Base-by-base conservation (phyloP, 768 basidiomycete genomes). In the Lactarius trivialis region DNA sequence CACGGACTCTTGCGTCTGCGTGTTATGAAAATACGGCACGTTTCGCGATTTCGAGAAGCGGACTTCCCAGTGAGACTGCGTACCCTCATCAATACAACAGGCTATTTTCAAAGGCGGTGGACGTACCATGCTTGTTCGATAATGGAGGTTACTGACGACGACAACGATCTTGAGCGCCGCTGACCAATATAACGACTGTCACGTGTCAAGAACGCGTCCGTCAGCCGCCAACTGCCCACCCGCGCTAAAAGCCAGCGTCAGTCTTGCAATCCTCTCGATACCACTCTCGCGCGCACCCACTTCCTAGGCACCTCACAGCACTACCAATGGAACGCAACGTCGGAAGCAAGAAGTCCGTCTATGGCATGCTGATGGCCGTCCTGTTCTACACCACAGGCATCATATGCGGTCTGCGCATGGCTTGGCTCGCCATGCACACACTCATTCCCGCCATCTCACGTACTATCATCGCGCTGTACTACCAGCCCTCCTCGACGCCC, bases 1-100 rank as follows among this genome's bases (percentile, higher is more conserved):
- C 58, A 74, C 78, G 1, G 96, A 98, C 60, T 82, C 70, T 53
- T 81, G 78, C 52, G 88, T 89, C 32, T 79, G 71, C 41, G 75
- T 68, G 74, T 97, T 90, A 85, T 83, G 96, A 77, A 86, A 98
- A 79, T 98, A 98, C 17, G 93, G 89, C 37, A 91, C 72, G 28
- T 80, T 73, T 69, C 85, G 85, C 24, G 91, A 88, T 71, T 74
- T 84, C 49, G 93, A 95, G 78, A 92, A 82, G 63, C 92, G 87
- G 66, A 98, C 78, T 82, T 97, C 91, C 93, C 93, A 98, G 53
- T 12, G 37, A 32, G 61, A 66, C 66, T 67, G 30, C 19, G 11
- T 21, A 24, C 15, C 26, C 6, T 5, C 48, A 33, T 59, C 48
- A 45, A 45, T 9, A 43, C 11, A 43, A 37, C 15, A 14, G 2